Percentiles rank a stretch among this genome's conserved stretches.
Evolutionary conservation across 192 early-diverging fungal genomes (phyloP).

Genomic region (Entomortierella lignicola): DNA sequence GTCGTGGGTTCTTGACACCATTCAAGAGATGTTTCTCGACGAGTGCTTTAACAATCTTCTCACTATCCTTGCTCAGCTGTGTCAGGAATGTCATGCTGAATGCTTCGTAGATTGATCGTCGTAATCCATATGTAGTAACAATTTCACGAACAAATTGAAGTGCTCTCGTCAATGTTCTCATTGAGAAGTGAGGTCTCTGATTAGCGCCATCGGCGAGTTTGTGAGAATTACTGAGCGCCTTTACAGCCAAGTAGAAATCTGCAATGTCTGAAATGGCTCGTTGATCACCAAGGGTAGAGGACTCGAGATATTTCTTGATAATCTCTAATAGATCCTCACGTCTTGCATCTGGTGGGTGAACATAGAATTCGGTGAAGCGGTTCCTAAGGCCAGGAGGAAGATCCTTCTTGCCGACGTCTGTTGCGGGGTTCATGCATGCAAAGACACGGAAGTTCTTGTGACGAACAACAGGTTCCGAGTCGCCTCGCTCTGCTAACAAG

Average conservation of each 20-base stretch:
- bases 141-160: constrained; percentile 83
- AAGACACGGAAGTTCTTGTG: constrained; percentile 96
- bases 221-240: constrained; percentile 75
- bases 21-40: constrained; percentile 71
- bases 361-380: constrained; percentile 96
- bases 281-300: constrained; percentile 69
- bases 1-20: constrained; percentile 63
- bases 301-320: constrained; percentile 79
- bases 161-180: constrained; percentile 92
- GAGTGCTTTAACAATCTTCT: constrained; percentile 62
- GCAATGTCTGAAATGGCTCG: constrained; percentile 74
- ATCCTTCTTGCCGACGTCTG: constrained; percentile 97
- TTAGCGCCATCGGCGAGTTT: constrained; percentile 89
- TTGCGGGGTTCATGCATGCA: constrained; percentile 99
- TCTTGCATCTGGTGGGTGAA: constrained; percentile 88
- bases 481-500: constrained; percentile 92
- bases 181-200: constrained; percentile 88
- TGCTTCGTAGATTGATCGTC: constrained; percentile 92
- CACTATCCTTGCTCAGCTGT: constrained; percentile 79
- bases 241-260: constrained; percentile 84
- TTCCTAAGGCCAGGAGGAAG: constrained; percentile 91
- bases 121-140: constrained; percentile 79
- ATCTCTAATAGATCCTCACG: constrained; percentile 86
- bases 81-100: constrained; percentile 96
- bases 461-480: constrained; percentile 83